phyloP scores from a whole-genome alignment of 805 yeast species.

The Sugiyamaella chiloensis region DNA sequence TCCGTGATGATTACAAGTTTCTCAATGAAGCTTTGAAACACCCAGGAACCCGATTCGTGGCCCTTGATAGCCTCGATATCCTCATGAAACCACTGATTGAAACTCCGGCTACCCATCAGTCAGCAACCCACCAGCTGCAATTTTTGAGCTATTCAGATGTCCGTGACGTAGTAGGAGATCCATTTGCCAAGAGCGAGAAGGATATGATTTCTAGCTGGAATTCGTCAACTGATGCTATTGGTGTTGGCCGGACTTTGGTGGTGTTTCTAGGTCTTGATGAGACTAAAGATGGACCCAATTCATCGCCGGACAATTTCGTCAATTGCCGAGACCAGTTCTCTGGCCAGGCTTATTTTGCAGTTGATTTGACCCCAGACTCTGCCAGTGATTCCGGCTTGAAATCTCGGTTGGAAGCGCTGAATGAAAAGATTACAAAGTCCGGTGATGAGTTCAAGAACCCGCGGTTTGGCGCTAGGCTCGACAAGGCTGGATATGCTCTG shows the following conservation, averaged over 20 bases:
- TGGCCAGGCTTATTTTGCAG: conserved; percentile 41
- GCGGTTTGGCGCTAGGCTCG: conserved; percentile 5
- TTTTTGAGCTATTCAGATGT: conserved; percentile 31
- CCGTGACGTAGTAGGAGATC: conserved; percentile 35
- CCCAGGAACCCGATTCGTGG: conserved; percentile 49
- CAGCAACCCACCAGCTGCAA: conserved; percentile 1
- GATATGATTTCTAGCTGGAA: conserved; percentile 35
- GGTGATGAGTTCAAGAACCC: conserved; percentile 5
- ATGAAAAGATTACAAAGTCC: conserved; percentile 18
- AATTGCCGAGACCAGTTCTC: conserved; percentile 24
- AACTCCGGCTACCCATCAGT: background rate
- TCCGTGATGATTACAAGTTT: conserved; percentile 54
- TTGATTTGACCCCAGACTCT: conserved; percentile 29
- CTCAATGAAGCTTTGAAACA: conserved; percentile 45
- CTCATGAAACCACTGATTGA: too few species aligned
- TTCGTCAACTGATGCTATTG: conserved; percentile 34
- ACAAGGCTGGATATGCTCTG: conserved; percentile 46
- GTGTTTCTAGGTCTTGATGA: conserved; percentile 52
- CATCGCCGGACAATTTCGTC: conserved; percentile 17
- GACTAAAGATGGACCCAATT: conserved; percentile 9
- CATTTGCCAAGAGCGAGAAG: conserved; percentile 28
- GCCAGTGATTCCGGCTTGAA: conserved; percentile 20
- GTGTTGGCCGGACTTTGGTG: conserved; percentile 26
- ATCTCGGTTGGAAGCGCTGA: conserved; percentile 22
- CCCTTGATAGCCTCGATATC: conserved; percentile 34